Base-by-base conservation (phyloP, 305 asterid genomes). In the Plantago rigida region DNA sequence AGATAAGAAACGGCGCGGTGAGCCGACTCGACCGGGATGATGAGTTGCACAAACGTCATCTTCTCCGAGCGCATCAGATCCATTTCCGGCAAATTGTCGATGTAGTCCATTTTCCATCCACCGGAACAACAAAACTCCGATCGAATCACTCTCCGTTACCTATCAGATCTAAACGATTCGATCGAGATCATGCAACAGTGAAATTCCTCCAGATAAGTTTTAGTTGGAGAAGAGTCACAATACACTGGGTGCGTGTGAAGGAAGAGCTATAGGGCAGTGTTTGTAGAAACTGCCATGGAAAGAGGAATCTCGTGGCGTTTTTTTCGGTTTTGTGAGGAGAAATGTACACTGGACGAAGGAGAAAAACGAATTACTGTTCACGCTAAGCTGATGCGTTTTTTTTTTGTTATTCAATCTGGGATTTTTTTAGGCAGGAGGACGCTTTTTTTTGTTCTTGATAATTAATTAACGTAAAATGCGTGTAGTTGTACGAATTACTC, bases 31-130 rank as follows among this genome's bases (percentile, higher is more conserved):
- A 82, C 85, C 44, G 99, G 99, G 49, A 92, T 80, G 56, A 92
- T 92, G 69, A 92, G 91, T 62, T 88, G 99, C 70, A 85, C 97
- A 36, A 79, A 79, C 58, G 85, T 83, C 97, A 92, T 88, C 85
- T 82, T 81, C 89, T 92, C 97, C 74, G 99, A 92, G 68, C 99
- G 95, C 97, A 92, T 88, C 95, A 92, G 95, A 86, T 92, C 99
- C 99, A 92, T 86, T 68, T 69, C 59, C 29, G 97, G 89, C 76
- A 88, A 82, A 59, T 78, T 88, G 74, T 77, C 78, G 24, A 84
- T 65, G 77, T 57, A 83, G 78, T 79, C 82, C 98, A 88, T 88
- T 68, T 76, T 71, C 79, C 82, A 73, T 74, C 78, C 81, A 75
- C 79, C 80, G 62, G 34, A 15, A 9, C 50, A 10, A 67, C 39